A percentile compares a stretch with the other conserved stretches of the same genome.
Evolutionary conservation across 2,329 filamentous ascomycete genomes (phyloP).

Genomic region (Monosporascus cannonballus): DNA sequence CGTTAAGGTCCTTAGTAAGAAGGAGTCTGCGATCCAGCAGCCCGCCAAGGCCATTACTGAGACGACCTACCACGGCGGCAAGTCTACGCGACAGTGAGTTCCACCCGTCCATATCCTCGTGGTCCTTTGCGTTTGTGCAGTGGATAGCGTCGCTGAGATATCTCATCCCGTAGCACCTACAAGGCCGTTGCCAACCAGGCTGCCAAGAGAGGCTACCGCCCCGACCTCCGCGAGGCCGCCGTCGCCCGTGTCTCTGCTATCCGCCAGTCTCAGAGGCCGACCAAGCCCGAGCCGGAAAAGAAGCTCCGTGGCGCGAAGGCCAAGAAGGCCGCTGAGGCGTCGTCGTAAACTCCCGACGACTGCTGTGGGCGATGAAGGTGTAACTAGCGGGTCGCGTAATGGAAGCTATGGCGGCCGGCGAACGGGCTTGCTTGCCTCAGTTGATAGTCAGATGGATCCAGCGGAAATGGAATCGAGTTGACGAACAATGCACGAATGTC

Average conservation of each 20-base stretch:
- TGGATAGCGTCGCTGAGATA: slow-evolving; percentile 3
- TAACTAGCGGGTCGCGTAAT: slow-evolving; percentile 13
- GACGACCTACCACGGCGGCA: slow-evolving; percentile 64
- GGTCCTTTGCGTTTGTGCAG: not conserved
- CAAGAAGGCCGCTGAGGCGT: slow-evolving; percentile 56
- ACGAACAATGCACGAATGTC: not conserved
- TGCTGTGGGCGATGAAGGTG: slow-evolving; percentile 6
- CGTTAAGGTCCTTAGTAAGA: slow-evolving; percentile 81
- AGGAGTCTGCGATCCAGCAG: slow-evolving; percentile 63
- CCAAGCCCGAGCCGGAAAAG: slow-evolving; percentile 66
- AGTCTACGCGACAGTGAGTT: slow-evolving; percentile 74
- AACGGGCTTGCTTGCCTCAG: not conserved
- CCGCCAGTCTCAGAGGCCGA: slow-evolving; percentile 69
- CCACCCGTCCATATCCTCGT: not conserved
- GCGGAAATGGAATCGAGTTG: not conserved
- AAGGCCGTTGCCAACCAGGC: slow-evolving; percentile 76
- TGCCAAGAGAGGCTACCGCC: slow-evolving; percentile 80
- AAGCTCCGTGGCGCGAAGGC: slow-evolving; percentile 80
- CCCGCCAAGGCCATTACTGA: slow-evolving; percentile 62
- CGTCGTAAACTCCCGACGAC: slow-evolving; percentile 29
- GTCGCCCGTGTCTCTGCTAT: slow-evolving; percentile 84
- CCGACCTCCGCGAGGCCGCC: slow-evolving; percentile 70
- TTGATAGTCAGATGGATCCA: not conserved
- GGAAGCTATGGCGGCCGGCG: not conserved
- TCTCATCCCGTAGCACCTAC: slow-evolving; percentile 61